These are phyloP conservation scores for Hyaloscypha hepaticicola DNA, from an alignment of 495 filamentous ascomycete genomes.

Conservation along the genomic window DNA sequence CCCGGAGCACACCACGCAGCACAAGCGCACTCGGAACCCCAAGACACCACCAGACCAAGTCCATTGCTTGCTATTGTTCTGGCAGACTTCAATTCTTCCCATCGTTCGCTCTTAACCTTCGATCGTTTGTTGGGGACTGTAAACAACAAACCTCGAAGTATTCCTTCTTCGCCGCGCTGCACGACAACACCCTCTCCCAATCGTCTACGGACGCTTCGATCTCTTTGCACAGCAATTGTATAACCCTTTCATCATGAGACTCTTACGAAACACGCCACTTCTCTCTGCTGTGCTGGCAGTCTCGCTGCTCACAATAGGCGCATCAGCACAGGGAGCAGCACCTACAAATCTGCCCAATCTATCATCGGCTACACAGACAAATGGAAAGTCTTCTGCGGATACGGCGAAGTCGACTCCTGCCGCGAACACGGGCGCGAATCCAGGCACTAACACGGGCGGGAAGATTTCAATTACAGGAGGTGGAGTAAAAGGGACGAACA, in stretches of 20 bases:
- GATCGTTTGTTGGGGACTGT: neutral
- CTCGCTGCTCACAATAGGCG: constrained; percentile 13
- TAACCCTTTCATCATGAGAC: constrained; percentile 20
- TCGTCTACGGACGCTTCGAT: neutral
- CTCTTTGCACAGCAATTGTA: neutral
- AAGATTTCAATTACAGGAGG: constrained; percentile 30
- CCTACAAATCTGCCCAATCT: constrained; percentile 15
- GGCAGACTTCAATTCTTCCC: neutral
- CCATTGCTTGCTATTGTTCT: neutral
- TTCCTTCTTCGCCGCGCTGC: neutral
- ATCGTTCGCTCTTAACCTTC: neutral
- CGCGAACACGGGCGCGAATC: constrained; percentile 31
- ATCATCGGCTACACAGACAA: constrained; percentile 6
- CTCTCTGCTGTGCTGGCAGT: constrained; percentile 12
- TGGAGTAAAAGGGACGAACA: constrained; percentile 15
- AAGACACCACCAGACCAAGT: too few relatives aligned
- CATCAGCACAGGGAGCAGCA: neutral
- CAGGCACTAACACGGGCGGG: constrained; percentile 29
- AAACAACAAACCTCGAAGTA: neutral
- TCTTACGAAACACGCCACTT: constrained; percentile 12
- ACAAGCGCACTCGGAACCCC: neutral
- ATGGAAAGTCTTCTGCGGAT: neutral
- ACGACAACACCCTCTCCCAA: neutral
- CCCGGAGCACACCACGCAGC: neutral
- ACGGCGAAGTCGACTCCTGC: constrained; percentile 28